A percentile compares a stretch with the other conserved stretches of the same genome.
Evolutionary conservation across 208 protist genomes (phyloP).

Genomic region (Leishmania martiniquensis): DNA sequence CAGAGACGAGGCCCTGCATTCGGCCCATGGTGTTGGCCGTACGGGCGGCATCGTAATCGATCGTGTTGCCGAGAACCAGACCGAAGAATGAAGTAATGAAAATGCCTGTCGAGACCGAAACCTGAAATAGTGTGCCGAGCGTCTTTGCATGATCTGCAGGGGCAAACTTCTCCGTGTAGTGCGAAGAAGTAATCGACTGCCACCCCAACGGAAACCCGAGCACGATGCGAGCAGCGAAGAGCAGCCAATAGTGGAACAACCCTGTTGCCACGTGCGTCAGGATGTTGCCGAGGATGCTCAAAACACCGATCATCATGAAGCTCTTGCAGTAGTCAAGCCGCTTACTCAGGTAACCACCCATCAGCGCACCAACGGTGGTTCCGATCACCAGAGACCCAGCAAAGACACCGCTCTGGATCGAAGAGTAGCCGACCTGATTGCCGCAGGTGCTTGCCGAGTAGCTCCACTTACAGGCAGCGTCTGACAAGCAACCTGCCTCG

Average conservation of each 20-base stretch:
- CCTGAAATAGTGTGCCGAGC: slow-evolving; percentile 55
- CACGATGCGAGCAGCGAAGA: slow-evolving; percentile 56
- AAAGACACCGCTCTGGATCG: slow-evolving; percentile 53
- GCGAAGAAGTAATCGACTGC: slow-evolving; percentile 36
- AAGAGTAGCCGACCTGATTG: slow-evolving; percentile 48
- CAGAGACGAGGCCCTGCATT: slow-evolving; percentile 46
- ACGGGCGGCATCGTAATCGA: slow-evolving; percentile 22
- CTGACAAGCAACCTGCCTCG: slow-evolving; percentile 19
- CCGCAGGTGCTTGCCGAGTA: slow-evolving; percentile 33
- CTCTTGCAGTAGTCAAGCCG: slow-evolving; percentile 40
- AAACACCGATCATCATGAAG: slow-evolving; percentile 41
- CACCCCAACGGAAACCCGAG: slow-evolving; percentile 50
- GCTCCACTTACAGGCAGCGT: slow-evolving; percentile 40
- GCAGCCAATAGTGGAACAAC: slow-evolving; percentile 44
- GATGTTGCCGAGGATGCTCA: slow-evolving; percentile 26
- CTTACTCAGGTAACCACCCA: slow-evolving; percentile 38
- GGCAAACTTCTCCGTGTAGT: slow-evolving; percentile 58
- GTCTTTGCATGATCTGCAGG: slow-evolving; percentile 31
- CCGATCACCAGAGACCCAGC: slow-evolving; percentile 69
- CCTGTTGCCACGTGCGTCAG: slow-evolving; percentile 44
- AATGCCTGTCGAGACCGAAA: slow-evolving; percentile 48
- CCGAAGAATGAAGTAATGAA: slow-evolving; percentile 52
- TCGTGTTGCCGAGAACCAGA: slow-evolving; percentile 42
- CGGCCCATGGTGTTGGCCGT: slow-evolving; percentile 35
- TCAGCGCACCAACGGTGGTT: slow-evolving; percentile 46